These are phyloP conservation scores for Mycena chlorophos DNA, from an alignment of 768 basidiomycete species.

Conservation along the genomic window DNA sequence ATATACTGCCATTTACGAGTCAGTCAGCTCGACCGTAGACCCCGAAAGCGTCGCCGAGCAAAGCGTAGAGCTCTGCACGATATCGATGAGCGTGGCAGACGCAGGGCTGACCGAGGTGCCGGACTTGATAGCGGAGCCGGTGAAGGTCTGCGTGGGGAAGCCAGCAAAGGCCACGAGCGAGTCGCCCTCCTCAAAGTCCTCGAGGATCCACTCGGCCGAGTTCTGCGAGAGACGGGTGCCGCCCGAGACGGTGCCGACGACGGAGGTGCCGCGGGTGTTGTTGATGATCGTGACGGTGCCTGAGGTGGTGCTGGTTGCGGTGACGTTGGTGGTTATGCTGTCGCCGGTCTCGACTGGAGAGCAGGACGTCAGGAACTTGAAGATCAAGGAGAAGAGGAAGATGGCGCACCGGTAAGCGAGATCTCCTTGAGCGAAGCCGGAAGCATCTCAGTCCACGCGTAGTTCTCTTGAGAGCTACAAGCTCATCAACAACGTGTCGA, in stretches of 20 bases:
- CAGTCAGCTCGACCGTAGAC: slow-evolving; percentile 9
- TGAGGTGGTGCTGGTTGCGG: slow-evolving; percentile 14
- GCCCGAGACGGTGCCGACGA: slow-evolving; percentile 18
- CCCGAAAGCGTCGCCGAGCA: slow-evolving; percentile 20
- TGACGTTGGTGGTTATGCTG: slow-evolving; percentile 18
- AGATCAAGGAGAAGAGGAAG: slow-evolving; percentile 6
- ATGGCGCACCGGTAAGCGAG: slow-evolving; percentile 15
- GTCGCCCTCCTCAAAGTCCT: slow-evolving; percentile 15
- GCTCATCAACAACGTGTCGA: too few relatives aligned
- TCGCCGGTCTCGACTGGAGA: slow-evolving; percentile 16
- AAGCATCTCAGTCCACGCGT: too few relatives aligned
- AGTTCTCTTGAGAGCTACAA: too few relatives aligned
- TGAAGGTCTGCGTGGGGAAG: slow-evolving; percentile 16
- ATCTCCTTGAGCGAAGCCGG: too few relatives aligned
- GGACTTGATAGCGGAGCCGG: slow-evolving; percentile 14
- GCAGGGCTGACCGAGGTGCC: slow-evolving; percentile 15
- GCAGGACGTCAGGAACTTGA: too few relatives aligned
- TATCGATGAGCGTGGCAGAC: slow-evolving; percentile 13
- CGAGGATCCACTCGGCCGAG: slow-evolving; percentile 21
- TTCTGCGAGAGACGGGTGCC: slow-evolving; percentile 14
- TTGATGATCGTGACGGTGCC: slow-evolving; percentile 14
- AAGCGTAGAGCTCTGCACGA: slow-evolving; percentile 17
- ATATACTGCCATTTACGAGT: too few relatives aligned
- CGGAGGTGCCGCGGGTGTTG: slow-evolving; percentile 11
- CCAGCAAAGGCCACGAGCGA: slow-evolving; percentile 14